Percentiles rank a stretch among this genome's conserved stretches.
Conservation (phyloP, 1,139 yeast species). For the Geotrichum europaeum region DNA sequence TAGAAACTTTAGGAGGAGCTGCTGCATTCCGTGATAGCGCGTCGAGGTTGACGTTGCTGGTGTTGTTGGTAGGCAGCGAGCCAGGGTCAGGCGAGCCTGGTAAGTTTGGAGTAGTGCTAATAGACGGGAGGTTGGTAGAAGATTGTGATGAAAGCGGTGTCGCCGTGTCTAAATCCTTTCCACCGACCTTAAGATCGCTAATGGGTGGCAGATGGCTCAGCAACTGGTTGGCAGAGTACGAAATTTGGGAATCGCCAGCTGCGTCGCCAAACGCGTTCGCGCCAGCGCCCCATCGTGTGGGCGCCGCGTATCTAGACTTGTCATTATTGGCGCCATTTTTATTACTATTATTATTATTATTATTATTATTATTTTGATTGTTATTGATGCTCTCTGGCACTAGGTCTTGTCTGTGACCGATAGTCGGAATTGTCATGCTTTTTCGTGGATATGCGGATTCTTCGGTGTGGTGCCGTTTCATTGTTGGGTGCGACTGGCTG, state of each 20-base stretch:
- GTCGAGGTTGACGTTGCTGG: background rate
- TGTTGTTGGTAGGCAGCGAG: background rate
- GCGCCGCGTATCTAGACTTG: background rate
- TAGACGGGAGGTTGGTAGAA: slow-evolving; percentile 10
- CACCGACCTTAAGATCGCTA: slow-evolving; percentile 6
- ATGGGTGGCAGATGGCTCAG: slow-evolving; percentile 11
- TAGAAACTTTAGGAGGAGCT: background rate
- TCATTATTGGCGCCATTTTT: background rate
- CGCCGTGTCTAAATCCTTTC: background rate
- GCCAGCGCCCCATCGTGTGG: background rate
- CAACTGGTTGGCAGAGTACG: background rate
- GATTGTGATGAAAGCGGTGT: slow-evolving; percentile 2
- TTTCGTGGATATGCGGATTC: slow-evolving; percentile 5
- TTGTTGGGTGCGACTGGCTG: background rate
- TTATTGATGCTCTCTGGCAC: background rate
- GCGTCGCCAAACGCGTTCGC: background rate
- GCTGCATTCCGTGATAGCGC: background rate
- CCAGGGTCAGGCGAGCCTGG: slow-evolving; percentile 10
- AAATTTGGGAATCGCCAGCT: background rate
- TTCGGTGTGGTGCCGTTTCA: slow-evolving; percentile 1
- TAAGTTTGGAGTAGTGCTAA: slow-evolving; percentile 8
- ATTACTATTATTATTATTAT: background rate
- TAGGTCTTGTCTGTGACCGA: background rate
- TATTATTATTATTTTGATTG: too few species aligned
- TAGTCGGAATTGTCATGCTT: slow-evolving; percentile 6